Conservation (phyloP, 1,284 basidiomycete species). For the Microstroma glucosiphilum region DNA sequence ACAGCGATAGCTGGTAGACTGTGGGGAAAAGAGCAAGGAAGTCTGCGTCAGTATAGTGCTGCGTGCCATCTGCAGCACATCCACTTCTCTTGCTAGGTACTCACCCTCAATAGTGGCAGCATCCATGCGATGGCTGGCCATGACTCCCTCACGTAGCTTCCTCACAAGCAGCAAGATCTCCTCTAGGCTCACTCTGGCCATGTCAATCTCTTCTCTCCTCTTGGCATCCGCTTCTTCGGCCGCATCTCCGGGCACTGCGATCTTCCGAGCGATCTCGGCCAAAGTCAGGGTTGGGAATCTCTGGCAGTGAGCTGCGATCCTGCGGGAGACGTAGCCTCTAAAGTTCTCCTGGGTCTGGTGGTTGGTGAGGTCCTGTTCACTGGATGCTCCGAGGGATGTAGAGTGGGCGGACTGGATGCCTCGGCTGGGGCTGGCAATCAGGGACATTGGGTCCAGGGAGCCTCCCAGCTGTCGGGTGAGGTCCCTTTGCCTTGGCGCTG, state of each 20-base stretch:
- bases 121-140: not conserved
- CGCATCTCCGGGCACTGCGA: not conserved
- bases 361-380: slow-evolving; percentile 5
- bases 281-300: not conserved
- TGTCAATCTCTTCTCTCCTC: not conserved
- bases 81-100: no score
- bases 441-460: slow-evolving; percentile 3
- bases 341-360: not conserved
- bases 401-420: slow-evolving; percentile 2
- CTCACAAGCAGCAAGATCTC: slow-evolving; percentile 3
- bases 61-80: no score
- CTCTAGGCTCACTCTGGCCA: not conserved
- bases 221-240: not conserved
- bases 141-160: not conserved
- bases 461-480: not conserved
- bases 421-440: not conserved
- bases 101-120: not conserved
- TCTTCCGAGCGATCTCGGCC: no score
- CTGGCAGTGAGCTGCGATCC: not conserved
- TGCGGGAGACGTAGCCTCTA: not conserved
- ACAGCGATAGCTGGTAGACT: slow-evolving; percentile 3
- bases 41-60: no score
- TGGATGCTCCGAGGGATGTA: not conserved
- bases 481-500: not conserved
- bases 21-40: no score